Base-by-base conservation (phyloP, 768 basidiomycete species). In the Leccinum disarticulatum region DNA sequence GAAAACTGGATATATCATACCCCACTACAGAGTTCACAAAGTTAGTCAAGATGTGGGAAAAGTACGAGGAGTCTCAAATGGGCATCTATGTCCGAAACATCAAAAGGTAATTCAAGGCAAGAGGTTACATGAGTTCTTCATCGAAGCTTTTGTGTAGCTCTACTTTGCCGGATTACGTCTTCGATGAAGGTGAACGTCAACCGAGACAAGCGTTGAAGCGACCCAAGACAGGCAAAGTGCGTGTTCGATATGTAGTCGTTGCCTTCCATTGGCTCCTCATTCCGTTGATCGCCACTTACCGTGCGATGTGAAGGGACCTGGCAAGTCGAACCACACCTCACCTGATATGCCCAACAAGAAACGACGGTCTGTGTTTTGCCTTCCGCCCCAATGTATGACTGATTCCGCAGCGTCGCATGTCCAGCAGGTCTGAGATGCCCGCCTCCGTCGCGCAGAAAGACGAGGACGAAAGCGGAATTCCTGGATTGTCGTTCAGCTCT, bases 21-120 rank as follows among this genome's bases (percentile, higher is more conserved):
- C 97, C 97, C 4, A 97, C 93, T 4, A 90, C 88, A 28, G 93
- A 98, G 68, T 99, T 98, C 73, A 90, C 88, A 11, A 94, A 95
- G 72, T 82, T 93, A 55, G 93, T 95, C 68, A 95, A 95, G 74
- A 77, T 85, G 78, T 98, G 97, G 95, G 96, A 98, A 70, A 89
- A 91, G 70, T 98, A 88, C 66, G 91, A 98, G 60, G 90, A 93
- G 66, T 79, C 84, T 14, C 86, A 85, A 56, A 99, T 99, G 97
- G 94, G 95, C 22, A 90, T 99, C 61, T 84, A 92, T 52, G 89
- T 99, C 30, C 87, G 93, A 52, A 90, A 98, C 71, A 93, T 98
- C 70, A 97, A 87, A 81, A 88, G 87, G 95, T 94, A 68, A 68
- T 65, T 66, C 58, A 52, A 57, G 64, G 52, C 14, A 53, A 59